phyloP scores from a whole-genome alignment of 2,329 filamentous ascomycete species.

The Aaosphaeria arxii region DNA sequence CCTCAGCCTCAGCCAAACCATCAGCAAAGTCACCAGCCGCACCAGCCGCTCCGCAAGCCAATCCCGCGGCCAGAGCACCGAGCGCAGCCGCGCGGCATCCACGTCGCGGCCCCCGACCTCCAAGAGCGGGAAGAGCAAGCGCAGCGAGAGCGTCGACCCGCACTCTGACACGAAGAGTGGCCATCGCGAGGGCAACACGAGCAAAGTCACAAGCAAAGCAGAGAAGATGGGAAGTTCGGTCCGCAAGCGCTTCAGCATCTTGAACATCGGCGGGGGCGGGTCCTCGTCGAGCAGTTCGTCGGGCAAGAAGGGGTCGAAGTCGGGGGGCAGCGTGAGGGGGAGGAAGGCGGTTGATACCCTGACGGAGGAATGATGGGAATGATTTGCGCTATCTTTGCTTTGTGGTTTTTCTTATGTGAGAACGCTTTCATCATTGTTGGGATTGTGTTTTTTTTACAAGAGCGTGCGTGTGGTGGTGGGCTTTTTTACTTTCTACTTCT shows the following conservation, averaged over 20 bases:
- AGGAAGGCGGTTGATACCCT: constrained; percentile 60
- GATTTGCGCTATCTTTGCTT: too few relatives aligned
- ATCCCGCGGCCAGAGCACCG: constrained; percentile 7
- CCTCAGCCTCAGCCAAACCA: constrained; percentile 4
- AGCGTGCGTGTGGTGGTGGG: too few relatives aligned
- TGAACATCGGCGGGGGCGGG: constrained; percentile 1
- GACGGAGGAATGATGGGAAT: too few relatives aligned
- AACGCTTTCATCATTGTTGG: too few relatives aligned
- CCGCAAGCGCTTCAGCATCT: not conserved
- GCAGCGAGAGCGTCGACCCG: constrained; percentile 40
- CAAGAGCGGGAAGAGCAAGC: constrained; percentile 30
- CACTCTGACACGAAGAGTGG: constrained; percentile 7
- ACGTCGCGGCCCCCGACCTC: not conserved
- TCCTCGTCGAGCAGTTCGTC: too few relatives aligned
- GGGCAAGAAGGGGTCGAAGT: constrained; percentile 26
- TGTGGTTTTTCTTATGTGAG: too few relatives aligned
- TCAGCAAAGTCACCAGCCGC: constrained; percentile 7
- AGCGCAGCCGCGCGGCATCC: constrained; percentile 3
- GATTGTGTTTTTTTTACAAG: too few relatives aligned
- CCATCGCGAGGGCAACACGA: not conserved
- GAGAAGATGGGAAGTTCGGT: not conserved
- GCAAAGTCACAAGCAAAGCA: not conserved
- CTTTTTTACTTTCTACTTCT: too few relatives aligned
- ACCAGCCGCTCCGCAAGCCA: not conserved
- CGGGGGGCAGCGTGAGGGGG: constrained; percentile 65